A percentile compares a stretch with the other conserved stretches of the same genome.
These are phyloP conservation scores for Cicer judaicum DNA, from an alignment of 306 rosid species.

Conservation along the genomic window DNA sequence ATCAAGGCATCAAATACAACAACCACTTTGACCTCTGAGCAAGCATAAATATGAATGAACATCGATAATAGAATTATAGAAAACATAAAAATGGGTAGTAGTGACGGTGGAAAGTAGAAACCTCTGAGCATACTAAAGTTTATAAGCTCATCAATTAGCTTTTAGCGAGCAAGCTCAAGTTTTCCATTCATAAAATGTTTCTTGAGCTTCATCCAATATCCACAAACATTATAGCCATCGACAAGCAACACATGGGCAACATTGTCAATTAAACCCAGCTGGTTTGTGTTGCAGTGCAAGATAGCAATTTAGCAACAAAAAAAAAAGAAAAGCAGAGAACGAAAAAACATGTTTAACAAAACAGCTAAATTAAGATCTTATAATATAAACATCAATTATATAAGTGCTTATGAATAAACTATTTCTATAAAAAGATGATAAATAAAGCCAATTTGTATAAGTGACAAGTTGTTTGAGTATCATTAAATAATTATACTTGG, in stretches of 20 bases:
- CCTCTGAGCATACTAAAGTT: slow-evolving; percentile 85
- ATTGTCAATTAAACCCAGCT: slow-evolving; percentile 60
- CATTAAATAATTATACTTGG: no score
- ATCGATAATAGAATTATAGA: background rate
- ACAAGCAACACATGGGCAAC: slow-evolving; percentile 89
- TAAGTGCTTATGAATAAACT: no score
- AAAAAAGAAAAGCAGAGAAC: background rate
- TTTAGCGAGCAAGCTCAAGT: slow-evolving; percentile 84
- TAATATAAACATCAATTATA: no score
- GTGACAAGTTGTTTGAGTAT: no score
- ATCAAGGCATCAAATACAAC: slow-evolving; percentile 91
- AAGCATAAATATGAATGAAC: slow-evolving; percentile 38
- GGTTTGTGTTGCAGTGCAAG: slow-evolving; percentile 73
- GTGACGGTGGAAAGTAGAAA: slow-evolving; percentile 30
- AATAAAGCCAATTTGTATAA: no score
- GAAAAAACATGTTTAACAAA: background rate
- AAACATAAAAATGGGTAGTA: background rate
- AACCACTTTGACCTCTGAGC: slow-evolving; percentile 85
- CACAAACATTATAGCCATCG: slow-evolving; percentile 94
- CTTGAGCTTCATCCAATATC: slow-evolving; percentile 91
- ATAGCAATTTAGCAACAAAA: slow-evolving; percentile 4
- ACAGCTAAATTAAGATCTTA: no score
- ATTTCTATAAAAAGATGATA: no score
- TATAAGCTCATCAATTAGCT: slow-evolving; percentile 79
- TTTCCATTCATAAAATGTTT: slow-evolving; percentile 76